Conservation (phyloP, 805 yeast genomes). For the Suhomyces prunicola region DNA sequence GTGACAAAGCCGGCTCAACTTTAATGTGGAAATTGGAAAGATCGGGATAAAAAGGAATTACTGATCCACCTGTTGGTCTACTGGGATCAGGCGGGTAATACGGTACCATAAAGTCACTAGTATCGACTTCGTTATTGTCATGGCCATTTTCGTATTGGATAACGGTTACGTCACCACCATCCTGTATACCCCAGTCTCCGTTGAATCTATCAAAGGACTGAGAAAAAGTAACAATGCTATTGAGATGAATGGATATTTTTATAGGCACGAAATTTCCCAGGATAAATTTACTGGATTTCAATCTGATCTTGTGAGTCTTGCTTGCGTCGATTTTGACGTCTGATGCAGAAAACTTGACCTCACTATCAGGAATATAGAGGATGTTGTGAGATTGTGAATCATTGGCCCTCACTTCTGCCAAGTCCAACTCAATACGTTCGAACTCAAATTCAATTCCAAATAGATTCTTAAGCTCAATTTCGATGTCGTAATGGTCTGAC, state of each 20-base stretch:
- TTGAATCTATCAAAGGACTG: conserved; percentile 9
- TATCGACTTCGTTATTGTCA: background rate
- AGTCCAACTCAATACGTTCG: conserved; percentile 16
- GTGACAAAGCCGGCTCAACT: conserved; percentile 19
- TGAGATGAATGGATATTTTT: conserved; percentile 14
- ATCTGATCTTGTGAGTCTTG: conserved; percentile 12
- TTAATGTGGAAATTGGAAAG: conserved; percentile 25
- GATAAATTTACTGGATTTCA: conserved; percentile 25
- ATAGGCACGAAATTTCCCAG: conserved; percentile 32
- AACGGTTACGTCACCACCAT: conserved; percentile 5
- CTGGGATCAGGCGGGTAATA: background rate
- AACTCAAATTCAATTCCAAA: conserved; percentile 23
- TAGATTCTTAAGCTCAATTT: conserved; percentile 28
- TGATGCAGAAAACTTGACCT: background rate
- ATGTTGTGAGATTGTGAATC: background rate
- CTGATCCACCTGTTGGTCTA: background rate
- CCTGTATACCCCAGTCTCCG: background rate
- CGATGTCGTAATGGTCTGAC: conserved; percentile 36
- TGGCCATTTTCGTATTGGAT: conserved; percentile 5
- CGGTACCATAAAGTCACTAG: background rate
- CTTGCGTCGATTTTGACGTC: conserved; percentile 10
- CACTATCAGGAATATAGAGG: background rate
- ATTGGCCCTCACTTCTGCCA: conserved; percentile 11
- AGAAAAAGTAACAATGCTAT: conserved; percentile 16
- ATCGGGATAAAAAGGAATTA: conserved; percentile 12